These are phyloP conservation scores for Candida mattraensis DNA, from an alignment of 805 yeast genomes.

Conservation along the genomic window DNA sequence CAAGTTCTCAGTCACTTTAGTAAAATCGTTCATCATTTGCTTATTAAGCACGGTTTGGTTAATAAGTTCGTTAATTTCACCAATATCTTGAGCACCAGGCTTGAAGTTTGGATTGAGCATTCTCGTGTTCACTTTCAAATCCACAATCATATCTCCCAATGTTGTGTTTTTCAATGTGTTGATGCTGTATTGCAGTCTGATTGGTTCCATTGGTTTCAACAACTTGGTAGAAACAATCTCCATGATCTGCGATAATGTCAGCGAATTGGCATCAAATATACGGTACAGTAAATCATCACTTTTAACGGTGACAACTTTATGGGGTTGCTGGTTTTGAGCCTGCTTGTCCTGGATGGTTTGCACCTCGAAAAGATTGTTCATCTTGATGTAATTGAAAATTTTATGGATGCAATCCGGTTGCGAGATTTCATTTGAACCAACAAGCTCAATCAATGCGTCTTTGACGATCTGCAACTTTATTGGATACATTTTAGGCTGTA, in stretches of 20 bases:
- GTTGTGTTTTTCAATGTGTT: conserved; percentile 76
- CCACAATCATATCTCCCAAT: conserved; percentile 77
- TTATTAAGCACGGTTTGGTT: conserved; percentile 45
- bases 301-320: conserved; percentile 32
- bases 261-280: conserved; percentile 49
- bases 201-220: conserved; percentile 75
- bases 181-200: conserved; percentile 70
- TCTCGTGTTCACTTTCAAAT: conserved; percentile 57
- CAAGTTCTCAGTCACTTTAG: conserved; percentile 36
- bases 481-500: conserved; percentile 79
- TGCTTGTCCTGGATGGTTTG: conserved; percentile 26
- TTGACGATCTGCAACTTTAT: conserved; percentile 63
- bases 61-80: conserved; percentile 43
- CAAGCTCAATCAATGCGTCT: conserved; percentile 58
- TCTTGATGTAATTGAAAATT: conserved; percentile 37
- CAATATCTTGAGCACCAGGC: conserved; percentile 35
- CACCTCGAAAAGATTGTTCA: conserved; percentile 38
- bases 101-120: conserved; percentile 39
- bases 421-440: conserved; percentile 77
- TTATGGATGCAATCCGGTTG: conserved; percentile 72
- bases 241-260: conserved; percentile 70
- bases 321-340: conserved; percentile 21
- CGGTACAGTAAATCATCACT: conserved; percentile 46
- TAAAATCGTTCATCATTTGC: conserved; percentile 39
- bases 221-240: conserved; percentile 67